Percentiles rank a stretch among this genome's conserved stretches.
These are phyloP conservation scores for Castanospermum australe DNA, from an alignment of 306 rosid species.

Conservation along the genomic window DNA sequence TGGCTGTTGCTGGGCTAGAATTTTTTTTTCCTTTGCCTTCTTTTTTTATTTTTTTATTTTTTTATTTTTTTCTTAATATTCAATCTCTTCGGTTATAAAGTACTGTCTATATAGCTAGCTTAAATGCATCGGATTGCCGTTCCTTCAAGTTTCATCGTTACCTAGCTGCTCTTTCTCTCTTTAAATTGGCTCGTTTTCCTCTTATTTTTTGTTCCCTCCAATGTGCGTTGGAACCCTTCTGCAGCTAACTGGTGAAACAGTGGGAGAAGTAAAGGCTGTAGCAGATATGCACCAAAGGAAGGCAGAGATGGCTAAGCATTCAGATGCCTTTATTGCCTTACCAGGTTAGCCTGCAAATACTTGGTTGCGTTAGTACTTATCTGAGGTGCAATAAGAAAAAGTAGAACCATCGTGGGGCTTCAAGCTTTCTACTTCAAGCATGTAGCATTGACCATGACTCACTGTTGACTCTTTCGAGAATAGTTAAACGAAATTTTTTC, in stretches of 20 bases:
- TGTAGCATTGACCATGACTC: slow-evolving; percentile 30
- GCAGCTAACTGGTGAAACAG: slow-evolving; percentile 98
- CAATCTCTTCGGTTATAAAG: slow-evolving; percentile 23
- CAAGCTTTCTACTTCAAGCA: slow-evolving; percentile 22
- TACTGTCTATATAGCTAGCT: slow-evolving; percentile 24
- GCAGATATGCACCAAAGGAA: slow-evolving; percentile 99
- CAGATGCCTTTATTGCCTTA: slow-evolving; percentile 98
- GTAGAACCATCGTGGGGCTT: slow-evolving; percentile 25
- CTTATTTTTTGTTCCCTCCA: slow-evolving; percentile 3
- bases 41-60: no score
- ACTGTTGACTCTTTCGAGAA: slow-evolving; percentile 19
- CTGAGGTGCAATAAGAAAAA: not conserved
- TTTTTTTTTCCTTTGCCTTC: not conserved
- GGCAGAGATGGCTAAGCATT: slow-evolving; percentile 99
- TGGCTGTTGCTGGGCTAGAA: slow-evolving; percentile 21
- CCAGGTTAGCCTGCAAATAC: slow-evolving; percentile 64
- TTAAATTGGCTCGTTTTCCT: not conserved
- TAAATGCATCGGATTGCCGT: slow-evolving; percentile 7
- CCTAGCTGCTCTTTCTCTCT: slow-evolving; percentile 31
- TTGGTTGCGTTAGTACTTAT: slow-evolving; percentile 14
- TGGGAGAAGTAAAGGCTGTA: slow-evolving; percentile 95
- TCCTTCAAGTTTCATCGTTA: slow-evolving; percentile 48
- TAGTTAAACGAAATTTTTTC: slow-evolving; percentile 20
- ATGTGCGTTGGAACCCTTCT: slow-evolving; percentile 29
- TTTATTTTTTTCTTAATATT: not conserved